Evolutionary conservation across 1,139 yeast genomes (phyloP), one percentile per base, ranked within the genome.

Genomic region (Eremothecium cymbalariae): DNA sequence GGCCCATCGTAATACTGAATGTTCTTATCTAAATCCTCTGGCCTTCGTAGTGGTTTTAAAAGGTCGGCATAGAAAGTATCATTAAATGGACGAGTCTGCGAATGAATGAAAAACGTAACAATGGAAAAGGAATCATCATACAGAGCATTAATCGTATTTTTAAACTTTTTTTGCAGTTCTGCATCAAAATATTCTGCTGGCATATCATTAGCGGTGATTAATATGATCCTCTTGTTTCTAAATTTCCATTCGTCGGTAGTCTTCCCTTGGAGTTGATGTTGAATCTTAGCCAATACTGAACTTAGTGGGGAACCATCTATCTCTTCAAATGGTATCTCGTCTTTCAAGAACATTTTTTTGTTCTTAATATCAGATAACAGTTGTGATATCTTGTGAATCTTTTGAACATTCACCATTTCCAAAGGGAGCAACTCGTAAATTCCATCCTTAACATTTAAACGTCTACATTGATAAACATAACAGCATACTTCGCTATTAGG

Each of bases 401-500:
- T 60, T 15, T 45, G 48, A 8, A 56, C 58, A 43, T 64, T 64
- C 11, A 70, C 46, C 42, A 65, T 71, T 21, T 48, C 43, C 14
- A 70, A 46, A 2, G 57, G 53, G 27, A 70, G 54, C 3, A 68
- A 40, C 25, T 56, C 57, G 34, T 53, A 55, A 2, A 68, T 53
- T 1, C 67, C 65, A 19, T 42, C 29, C 5, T 51, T 45, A 3
- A 51, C 36, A 3, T 46, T 54, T 3, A 45, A 31, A n/a, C 51
- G 43, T 1, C 36, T 24, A 43, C 76, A 64, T 46, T 77, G 73
- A 56, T 73, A 74, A 15, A 79, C 53, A 47, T 74, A 77, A 31
- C 80, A 67, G 0, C 86, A 88, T 21, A 79, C 60, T 0, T 85
- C 86, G 0, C 84, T 73, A 38, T 65, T 65, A 2, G 82, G 80